Base-by-base conservation (phyloP, 1,139 yeast species). In the Suhomyces choctaworum region DNA sequence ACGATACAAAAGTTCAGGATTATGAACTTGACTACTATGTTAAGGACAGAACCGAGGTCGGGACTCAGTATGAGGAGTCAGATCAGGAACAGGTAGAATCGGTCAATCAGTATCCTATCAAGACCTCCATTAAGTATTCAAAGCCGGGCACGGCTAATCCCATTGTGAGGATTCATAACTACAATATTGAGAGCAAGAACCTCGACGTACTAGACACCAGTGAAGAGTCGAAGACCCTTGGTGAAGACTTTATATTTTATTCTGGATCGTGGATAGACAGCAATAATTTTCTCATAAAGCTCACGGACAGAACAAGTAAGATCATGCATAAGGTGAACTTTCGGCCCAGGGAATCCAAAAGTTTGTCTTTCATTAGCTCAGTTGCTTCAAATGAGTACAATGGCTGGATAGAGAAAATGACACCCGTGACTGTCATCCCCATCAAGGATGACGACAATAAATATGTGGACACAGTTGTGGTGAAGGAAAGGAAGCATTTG, bases 91-190 rank as follows among this genome's bases (percentile, higher is more conserved):
- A 42, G 25, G 41, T 44, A 2, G 51, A 50, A 11, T 52, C 49
- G 10, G 55, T 60, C 7, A 67, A 70, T 33, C 77, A 78, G 30
- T 85, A 83, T 48, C 94, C 95, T 0, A 59, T 65, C 4, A 54
- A 50, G 23, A 53, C 61, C 2, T 37, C 51, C 7, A 60, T 90
- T 42, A 85, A 83, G 52, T 94, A 92, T 57, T 97, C 98, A 4
- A 89, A 87, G 55, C 95, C 97, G 0, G 98, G 97, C 0, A 73
- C 75, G 13, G 50, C 70, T 2, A 85, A 85, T 51, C 97, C 98
- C 0, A 51, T 59, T 13, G 71, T 85, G 2, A 58, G 58, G 1
- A 30, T 90, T 14, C 56, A 64, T 44, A 60, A 70, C 30, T 77
- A 74, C 47, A 62, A 73, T 27, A 24, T 80, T 2, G 41, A 53